Percentiles rank a stretch among this genome's conserved stretches.
Conservation (phyloP, 2,329 filamentous ascomycete species). For the Calonectria honghensis region DNA sequence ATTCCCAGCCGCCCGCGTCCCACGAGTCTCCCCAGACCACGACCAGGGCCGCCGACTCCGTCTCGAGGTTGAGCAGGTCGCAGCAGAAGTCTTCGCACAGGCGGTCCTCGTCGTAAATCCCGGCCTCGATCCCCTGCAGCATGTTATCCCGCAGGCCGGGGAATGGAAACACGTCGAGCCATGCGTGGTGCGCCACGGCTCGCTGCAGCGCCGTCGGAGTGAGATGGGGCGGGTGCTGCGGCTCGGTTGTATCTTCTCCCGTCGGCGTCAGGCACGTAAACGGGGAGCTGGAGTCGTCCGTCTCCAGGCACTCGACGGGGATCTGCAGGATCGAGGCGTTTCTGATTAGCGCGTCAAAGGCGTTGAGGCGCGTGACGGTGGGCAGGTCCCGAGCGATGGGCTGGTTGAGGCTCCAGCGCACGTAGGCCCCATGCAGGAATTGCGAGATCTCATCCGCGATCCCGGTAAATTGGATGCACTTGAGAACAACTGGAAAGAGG, state of each 20-base stretch:
- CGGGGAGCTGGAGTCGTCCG: background rate
- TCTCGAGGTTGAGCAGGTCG: slow-evolving; percentile 9
- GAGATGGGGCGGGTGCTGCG: background rate
- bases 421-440: slow-evolving; percentile 1
- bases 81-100: slow-evolving; percentile 12
- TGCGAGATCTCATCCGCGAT: background rate
- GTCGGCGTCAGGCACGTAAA: background rate
- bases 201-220: background rate
- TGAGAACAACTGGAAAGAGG: background rate
- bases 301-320: slow-evolving; percentile 16
- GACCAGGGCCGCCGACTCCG: background rate
- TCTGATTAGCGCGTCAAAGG: slow-evolving; percentile 19
- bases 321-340: slow-evolving; percentile 12
- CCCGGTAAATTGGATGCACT: background rate
- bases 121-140: background rate
- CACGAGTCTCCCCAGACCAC: slow-evolving; percentile 29
- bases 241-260: no score
- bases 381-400: slow-evolving; percentile 11
- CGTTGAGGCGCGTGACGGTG: background rate
- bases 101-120: background rate
- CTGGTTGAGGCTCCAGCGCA: slow-evolving; percentile 22
- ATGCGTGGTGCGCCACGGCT: slow-evolving; percentile 16
- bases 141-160: slow-evolving; percentile 16
- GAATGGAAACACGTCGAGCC: slow-evolving; percentile 23
- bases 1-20: slow-evolving; percentile 32